Conservation (phyloP, 345 rosid species). For the Ailanthus altissimus region DNA sequence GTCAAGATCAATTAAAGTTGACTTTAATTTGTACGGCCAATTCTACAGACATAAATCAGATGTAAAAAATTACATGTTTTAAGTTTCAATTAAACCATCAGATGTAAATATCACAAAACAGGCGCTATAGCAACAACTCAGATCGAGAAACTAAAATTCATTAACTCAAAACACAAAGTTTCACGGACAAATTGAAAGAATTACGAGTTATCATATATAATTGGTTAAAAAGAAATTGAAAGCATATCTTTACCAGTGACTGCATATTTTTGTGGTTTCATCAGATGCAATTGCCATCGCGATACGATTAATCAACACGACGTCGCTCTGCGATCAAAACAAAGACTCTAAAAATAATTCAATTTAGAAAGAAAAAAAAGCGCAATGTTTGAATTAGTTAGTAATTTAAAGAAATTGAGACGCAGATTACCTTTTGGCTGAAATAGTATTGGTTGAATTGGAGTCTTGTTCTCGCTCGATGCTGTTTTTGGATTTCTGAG, state of each 20-base stretch:
- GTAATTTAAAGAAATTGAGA: background rate
- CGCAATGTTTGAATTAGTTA: background rate
- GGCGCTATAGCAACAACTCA: background rate
- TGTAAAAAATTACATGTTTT: too few relatives aligned
- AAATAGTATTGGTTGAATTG: background rate
- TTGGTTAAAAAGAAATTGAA: background rate
- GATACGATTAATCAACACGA: slow-evolving; percentile 1
- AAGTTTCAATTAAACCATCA: too few relatives aligned
- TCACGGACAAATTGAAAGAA: background rate
- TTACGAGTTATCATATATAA: background rate
- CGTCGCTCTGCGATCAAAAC: slow-evolving; percentile 24
- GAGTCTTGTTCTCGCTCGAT: background rate
- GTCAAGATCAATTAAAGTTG: slow-evolving; percentile 8
- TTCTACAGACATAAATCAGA: background rate
- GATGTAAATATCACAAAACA: background rate
- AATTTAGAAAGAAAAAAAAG: slow-evolving; percentile 4
- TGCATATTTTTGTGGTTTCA: slow-evolving; percentile 66
- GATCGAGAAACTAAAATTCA: background rate
- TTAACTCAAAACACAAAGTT: background rate
- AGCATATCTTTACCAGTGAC: slow-evolving; percentile 67
- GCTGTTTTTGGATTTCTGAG: background rate
- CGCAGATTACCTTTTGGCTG: background rate
- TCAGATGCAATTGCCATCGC: slow-evolving; percentile 66
- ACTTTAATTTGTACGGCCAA: background rate
- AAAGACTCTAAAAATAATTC: background rate